Evolutionary conservation across 202 grass and related monocot species (phyloP).

Genomic region (Panicum hallii): DNA sequence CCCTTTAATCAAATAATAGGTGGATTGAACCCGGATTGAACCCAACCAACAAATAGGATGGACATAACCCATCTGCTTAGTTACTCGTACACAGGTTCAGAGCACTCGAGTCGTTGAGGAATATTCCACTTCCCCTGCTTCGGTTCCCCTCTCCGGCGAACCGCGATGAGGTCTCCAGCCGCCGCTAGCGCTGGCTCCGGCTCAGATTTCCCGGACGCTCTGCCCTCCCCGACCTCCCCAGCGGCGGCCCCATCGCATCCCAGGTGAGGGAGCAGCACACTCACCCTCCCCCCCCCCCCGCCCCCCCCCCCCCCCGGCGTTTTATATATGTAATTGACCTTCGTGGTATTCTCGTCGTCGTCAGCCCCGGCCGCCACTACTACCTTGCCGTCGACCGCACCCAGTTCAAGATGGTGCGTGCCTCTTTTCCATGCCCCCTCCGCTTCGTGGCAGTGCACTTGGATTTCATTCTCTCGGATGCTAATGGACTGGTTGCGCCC

Average conservation of each 20-base stretch:
- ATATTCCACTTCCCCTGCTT: conserved; percentile 9
- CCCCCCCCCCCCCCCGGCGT: background rate
- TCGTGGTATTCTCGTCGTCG: background rate
- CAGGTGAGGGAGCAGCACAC: conserved; percentile 41
- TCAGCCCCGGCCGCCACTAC: conserved; percentile 72
- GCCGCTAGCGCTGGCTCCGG: conserved; percentile 28
- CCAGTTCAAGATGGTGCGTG: conserved; percentile 84
- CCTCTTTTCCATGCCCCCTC: background rate
- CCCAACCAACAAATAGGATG: too few relatives aligned
- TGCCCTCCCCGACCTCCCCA: conserved; percentile 53
- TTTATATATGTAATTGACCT: conserved; percentile 2
- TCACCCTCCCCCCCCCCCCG: background rate
- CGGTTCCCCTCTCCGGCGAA: background rate
- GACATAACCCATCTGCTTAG: too few relatives aligned
- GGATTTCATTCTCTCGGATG: background rate
- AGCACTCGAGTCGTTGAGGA: background rate
- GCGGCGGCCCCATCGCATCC: conserved; percentile 32
- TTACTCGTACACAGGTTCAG: background rate
- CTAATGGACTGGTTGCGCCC: background rate
- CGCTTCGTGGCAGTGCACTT: background rate
- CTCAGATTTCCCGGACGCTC: conserved; percentile 52
- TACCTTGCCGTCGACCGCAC: conserved; percentile 90
- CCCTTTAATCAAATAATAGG: too few relatives aligned
- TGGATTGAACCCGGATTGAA: too few relatives aligned
- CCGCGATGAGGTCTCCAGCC: conserved; percentile 46